Evolutionary conservation across 345 rosid genomes (phyloP).

Genomic region (Ceriops zippeliana): DNA sequence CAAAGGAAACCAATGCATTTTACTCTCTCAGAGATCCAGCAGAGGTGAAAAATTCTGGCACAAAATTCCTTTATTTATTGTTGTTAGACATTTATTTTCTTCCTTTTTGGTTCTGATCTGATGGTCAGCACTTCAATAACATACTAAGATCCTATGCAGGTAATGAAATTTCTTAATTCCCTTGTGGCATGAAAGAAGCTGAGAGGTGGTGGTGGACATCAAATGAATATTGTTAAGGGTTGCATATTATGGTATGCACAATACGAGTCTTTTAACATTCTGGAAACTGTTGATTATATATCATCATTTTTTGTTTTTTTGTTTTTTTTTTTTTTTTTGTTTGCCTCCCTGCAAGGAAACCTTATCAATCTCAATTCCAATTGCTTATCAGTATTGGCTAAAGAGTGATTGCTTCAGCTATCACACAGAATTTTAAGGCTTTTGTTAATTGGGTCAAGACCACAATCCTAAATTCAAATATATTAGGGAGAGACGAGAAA

Average conservation of each 20-base stretch:
- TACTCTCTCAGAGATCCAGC: constrained; percentile 77
- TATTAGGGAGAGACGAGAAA: too few relatives aligned
- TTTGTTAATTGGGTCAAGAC: too few relatives aligned
- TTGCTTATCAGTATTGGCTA: too few relatives aligned
- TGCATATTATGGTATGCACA: not conserved
- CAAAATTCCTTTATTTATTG: not conserved
- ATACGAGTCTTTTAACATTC: too few relatives aligned
- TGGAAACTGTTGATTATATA: too few relatives aligned
- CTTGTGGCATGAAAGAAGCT: constrained; percentile 64
- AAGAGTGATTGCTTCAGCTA: too few relatives aligned
- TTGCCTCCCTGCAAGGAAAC: too few relatives aligned
- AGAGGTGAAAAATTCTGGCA: constrained; percentile 47
- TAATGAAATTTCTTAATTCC: constrained; percentile 68
- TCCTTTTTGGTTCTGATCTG: not conserved
- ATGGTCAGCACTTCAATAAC: not conserved
- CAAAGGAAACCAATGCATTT: constrained; percentile 72
- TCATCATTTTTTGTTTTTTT: too few relatives aligned
- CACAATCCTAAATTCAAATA: too few relatives aligned
- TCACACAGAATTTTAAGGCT: too few relatives aligned
- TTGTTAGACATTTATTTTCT: not conserved
- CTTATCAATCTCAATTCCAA: too few relatives aligned
- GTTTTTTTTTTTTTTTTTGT: too few relatives aligned
- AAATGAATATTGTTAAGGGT: constrained; percentile 8
- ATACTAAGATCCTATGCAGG: constrained; percentile 37
- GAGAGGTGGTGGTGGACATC: constrained; percentile 1